Evolutionary conservation across 257 asterid genomes (phyloP), one percentile per base, ranked within the genome.

Genomic region (Solanum habrochaites): DNA sequence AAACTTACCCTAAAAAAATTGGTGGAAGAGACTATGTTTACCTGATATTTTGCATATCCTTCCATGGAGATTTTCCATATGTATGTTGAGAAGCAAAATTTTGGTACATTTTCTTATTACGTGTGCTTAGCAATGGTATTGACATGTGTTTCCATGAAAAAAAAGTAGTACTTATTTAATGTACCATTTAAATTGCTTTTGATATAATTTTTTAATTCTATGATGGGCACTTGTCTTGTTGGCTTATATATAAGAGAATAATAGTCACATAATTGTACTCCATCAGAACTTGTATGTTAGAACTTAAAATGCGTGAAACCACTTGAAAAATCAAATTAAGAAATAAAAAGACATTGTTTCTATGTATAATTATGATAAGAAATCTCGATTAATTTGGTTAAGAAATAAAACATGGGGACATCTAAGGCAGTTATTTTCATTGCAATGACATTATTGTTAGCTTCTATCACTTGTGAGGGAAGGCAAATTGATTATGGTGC

Each of bases 401-500:
- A 74, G 82, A 39, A 74, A 40, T 39, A 39, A 74, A 39, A 23
- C 5, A 74, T 74, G 82, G 56, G 10, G 20, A 74, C 56, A 43
- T 39, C 56, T 47, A 73, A 45, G 25, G 47, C 81, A 73, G 52
- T 73, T 73, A 21, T 37, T 37, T 15, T 71, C 81, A 73, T 73
- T 37, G 81, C 81, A 73, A 21, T 72, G 27, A 35, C 47, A 72
- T 10, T 72, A 20, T 35, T 72, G 18, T 39, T 39, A 72, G 15
- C 42, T 62, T 62, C 31, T 11, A 66, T 11, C 0, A 39, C 23
- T 74, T 39, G 56, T 39, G 56, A 39, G 21, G 56, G 82, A 39
- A 74, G 23, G 32, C 3, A 15, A 0, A 74, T 74, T 39, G 82
- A 39, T 39, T 92, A 92, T 73, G 92, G 92, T 15, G 96, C 92